phyloP scores from a whole-genome alignment of 345 rosid genomes.

The Toxicodendron radicans region DNA sequence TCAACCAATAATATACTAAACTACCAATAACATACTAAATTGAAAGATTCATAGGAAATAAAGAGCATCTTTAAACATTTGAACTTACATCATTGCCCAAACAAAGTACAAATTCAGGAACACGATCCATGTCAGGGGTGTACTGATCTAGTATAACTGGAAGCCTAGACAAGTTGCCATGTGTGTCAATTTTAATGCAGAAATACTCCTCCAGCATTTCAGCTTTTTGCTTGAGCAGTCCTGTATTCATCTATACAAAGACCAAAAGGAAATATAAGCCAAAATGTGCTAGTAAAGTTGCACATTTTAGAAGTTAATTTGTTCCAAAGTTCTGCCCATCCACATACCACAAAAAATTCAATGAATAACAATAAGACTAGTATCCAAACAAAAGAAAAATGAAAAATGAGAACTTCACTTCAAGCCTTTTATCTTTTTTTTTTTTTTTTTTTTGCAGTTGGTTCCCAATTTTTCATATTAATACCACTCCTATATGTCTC shows the following conservation, averaged over 20 bases:
- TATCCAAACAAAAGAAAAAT: not conserved
- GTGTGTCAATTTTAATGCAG: slow-evolving; percentile 57
- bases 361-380: not conserved
- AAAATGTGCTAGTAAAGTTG: slow-evolving; percentile 9
- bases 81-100: slow-evolving; percentile 94
- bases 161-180: slow-evolving; percentile 76
- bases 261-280: slow-evolving; percentile 4
- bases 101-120: slow-evolving; percentile 86
- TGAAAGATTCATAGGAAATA: slow-evolving; percentile 1
- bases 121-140: slow-evolving; percentile 92
- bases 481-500: too few species aligned
- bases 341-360: not conserved
- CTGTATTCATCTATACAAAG: slow-evolving; percentile 68
- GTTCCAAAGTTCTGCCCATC: not conserved
- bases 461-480: too few species aligned
- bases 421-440: too few species aligned
- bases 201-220: slow-evolving; percentile 92
- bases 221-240: slow-evolving; percentile 70
- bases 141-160: slow-evolving; percentile 94
- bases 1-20: not conserved
- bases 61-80: not conserved
- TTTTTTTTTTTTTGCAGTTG: too few species aligned
- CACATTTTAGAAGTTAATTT: not conserved
- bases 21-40: not conserved
- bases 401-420: too few species aligned